Evolutionary conservation across 495 filamentous ascomycete genomes (phyloP), one percentile per base, ranked within the genome.

Genomic region (Aspergillus sclerotiicarbonarius): DNA sequence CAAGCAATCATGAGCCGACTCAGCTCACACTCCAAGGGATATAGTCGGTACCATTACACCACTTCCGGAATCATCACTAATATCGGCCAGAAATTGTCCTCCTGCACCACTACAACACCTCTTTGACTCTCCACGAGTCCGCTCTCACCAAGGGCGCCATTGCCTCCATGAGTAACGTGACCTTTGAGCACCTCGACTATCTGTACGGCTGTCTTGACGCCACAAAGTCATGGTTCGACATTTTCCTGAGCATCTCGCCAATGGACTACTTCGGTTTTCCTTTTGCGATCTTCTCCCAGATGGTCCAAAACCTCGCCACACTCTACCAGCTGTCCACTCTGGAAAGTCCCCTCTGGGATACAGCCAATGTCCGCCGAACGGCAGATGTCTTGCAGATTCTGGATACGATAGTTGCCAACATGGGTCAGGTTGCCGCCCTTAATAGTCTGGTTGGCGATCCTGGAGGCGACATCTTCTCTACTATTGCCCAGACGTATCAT

Each of bases 71-170:
- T 6, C 3, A 20, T 20, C n/a, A 13, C 29, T 44, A 20, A 49
- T 46, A 4, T 20, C 16, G 32, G 39, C 12, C 20, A 81, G 79
- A 73, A 35, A 67, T 68, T 1, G 59, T 81, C 20, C 62, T 72
- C 20, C 56, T 70, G 33, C 62, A 74, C 46, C 61, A 77, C 1
- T 62, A 67, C 39, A 71, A 68, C 59, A 69, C 77, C 1, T 77
- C 81, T 30, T 62, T 80, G 5, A 62, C 64, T 6, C 76, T 82
- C 51, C 63, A 78, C 45, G 77, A 83, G 52, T 31, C 71, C 25
- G 68, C 71, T 1, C 53, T 56, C 18, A 55, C 79, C 12, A 69
- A 69, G 45, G 45, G 55, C 13, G 37, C 63, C 1, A 51, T 54
- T 6, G 19, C 65, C 8, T 44, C 61, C 44, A 46, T 46, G 18